phyloP scores from a whole-genome alignment of 2,329 filamentous ascomycete genomes.

The Arachnomyces sp. region DNA sequence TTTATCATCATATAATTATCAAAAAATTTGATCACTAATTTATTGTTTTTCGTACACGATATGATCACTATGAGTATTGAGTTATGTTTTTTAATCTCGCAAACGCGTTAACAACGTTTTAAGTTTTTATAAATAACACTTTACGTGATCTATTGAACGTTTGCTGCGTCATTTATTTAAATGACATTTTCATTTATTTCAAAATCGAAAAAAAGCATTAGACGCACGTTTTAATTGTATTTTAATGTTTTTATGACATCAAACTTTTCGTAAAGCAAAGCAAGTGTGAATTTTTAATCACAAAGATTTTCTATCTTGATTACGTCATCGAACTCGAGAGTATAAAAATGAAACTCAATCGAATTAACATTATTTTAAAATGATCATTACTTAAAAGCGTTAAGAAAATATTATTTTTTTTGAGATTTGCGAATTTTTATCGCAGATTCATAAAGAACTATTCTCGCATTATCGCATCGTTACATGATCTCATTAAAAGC shows the following conservation, averaged over 20 bases:
- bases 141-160: constrained; percentile 10
- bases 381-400: constrained; percentile 13
- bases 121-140: constrained; percentile 14
- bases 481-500: constrained; percentile 12
- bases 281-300: constrained; percentile 11
- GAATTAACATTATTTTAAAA: constrained; percentile 13
- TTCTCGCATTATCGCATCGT: constrained; percentile 10
- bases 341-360: constrained; percentile 13
- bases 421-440: constrained; percentile 26
- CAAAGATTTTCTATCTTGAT: constrained; percentile 11
- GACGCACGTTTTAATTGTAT: constrained; percentile 5
- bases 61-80: constrained; percentile 13
- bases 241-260: constrained; percentile 3
- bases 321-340: constrained; percentile 10
- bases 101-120: constrained; percentile 11
- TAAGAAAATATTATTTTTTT: too few relatives aligned
- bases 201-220: constrained; percentile 1
- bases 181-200: constrained; percentile 8
- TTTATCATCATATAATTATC: too few relatives aligned
- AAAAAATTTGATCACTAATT: too few relatives aligned
- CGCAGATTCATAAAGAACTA: constrained; percentile 21
- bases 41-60: constrained; percentile 10
- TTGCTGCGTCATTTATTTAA: constrained; percentile 5
- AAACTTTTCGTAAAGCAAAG: constrained; percentile 7
- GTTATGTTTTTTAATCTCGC: constrained; percentile 15